These are phyloP conservation scores for Sisymbrium irio DNA, from an alignment of 345 rosid genomes.

Conservation along the genomic window DNA sequence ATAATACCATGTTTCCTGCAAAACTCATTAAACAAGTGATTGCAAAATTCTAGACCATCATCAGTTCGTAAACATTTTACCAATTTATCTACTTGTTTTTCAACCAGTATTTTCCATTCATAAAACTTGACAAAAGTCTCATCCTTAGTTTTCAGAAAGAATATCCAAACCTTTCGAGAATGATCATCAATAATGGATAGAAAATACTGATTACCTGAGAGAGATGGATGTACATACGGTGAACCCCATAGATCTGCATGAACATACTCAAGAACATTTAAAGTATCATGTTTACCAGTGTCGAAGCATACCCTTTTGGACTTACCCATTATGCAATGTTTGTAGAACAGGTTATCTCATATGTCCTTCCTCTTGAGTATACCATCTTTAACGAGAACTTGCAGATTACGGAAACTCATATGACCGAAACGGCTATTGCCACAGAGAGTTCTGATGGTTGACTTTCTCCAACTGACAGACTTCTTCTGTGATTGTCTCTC, in stretches of 20 bases:
- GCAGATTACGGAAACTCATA: background rate
- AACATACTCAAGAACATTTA: background rate
- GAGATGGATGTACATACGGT: too few relatives aligned
- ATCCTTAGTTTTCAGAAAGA: too few relatives aligned
- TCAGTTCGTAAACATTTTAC: too few relatives aligned
- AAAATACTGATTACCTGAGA: too few relatives aligned
- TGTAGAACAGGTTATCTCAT: accelerated
- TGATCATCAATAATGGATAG: too few relatives aligned
- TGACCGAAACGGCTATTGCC: background rate
- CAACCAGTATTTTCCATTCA: too few relatives aligned
- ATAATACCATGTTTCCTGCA: background rate
- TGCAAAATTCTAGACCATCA: background rate
- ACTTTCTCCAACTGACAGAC: background rate
- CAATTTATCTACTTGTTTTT: too few relatives aligned
- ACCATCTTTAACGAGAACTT: background rate
- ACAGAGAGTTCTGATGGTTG: accelerated
- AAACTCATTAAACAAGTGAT: background rate
- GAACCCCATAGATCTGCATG: background rate
- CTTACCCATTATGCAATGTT: background rate
- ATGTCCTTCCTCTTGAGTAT: background rate
- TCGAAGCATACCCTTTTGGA: background rate
- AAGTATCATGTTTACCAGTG: background rate
- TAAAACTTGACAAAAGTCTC: too few relatives aligned
- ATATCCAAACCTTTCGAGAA: too few relatives aligned
- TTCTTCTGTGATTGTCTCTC: background rate